Conservation (phyloP, 345 rosid species). For the Populus davidiana region DNA sequence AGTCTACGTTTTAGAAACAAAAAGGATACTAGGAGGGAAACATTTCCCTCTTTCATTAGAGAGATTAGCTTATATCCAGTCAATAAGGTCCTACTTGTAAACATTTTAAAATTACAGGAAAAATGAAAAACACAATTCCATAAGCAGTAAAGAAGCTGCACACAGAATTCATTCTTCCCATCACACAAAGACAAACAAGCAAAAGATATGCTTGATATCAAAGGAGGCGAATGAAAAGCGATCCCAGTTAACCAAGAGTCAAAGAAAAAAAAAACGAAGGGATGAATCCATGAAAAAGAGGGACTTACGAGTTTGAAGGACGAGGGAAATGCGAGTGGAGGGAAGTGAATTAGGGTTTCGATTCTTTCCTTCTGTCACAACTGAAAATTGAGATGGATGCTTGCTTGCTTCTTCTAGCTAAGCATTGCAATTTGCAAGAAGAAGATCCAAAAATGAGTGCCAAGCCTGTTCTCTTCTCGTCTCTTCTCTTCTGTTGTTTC, state of each 20-base stretch:
- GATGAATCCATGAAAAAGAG: no score
- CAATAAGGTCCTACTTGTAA: background rate
- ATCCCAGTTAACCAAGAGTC: background rate
- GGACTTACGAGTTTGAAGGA: background rate
- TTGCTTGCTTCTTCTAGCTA: background rate
- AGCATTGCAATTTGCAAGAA: background rate
- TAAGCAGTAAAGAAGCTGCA: background rate
- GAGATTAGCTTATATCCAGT: background rate
- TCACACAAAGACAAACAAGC: background rate
- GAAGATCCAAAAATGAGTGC: no score
- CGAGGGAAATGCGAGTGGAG: background rate
- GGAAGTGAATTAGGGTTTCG: background rate
- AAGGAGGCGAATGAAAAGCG: background rate
- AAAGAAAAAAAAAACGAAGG: no score
- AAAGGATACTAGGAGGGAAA: background rate
- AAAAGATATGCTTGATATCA: background rate
- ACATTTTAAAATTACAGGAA: background rate
- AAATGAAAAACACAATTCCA: background rate
- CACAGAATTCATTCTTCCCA: background rate
- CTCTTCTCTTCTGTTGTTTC: no score
- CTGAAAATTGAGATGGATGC: background rate
- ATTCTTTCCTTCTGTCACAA: background rate
- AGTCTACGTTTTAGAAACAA: background rate
- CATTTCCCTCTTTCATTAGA: background rate
- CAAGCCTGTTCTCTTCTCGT: no score